These are phyloP conservation scores for Scopulariopsis brevicaulis DNA, from an alignment of 2,329 filamentous ascomycete species.

Conservation along the genomic window DNA sequence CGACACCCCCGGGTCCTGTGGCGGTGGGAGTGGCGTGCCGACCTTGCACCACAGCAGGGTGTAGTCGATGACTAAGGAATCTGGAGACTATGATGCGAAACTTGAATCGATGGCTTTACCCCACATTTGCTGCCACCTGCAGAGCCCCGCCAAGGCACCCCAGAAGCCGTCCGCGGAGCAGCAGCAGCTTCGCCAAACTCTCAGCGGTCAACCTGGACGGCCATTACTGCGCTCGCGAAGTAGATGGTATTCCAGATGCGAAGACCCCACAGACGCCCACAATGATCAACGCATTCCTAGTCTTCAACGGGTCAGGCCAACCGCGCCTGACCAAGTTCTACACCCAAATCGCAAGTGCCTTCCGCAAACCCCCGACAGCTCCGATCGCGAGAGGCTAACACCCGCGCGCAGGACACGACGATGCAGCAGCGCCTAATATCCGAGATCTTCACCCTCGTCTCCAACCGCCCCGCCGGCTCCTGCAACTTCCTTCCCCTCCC, in stretches of 20 bases:
- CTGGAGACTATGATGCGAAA: no score
- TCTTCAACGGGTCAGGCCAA: conserved; percentile 98
- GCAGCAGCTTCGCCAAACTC: background rate
- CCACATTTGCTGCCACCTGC: background rate
- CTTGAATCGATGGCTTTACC: no score
- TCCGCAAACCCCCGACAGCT: background rate
- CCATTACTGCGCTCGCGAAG: background rate
- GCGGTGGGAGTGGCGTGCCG: background rate
- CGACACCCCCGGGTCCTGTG: background rate
- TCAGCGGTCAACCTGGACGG: background rate
- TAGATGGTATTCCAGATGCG: background rate
- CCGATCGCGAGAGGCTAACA: conserved; percentile 2
- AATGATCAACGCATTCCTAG: conserved; percentile 98
- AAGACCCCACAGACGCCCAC: conserved; percentile 9
- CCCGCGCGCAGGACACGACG: conserved; percentile 65
- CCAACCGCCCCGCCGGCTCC: conserved; percentile 78
- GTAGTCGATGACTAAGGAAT: no score
- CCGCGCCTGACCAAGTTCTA: conserved; percentile 97
- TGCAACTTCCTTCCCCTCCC: conserved; percentile 92
- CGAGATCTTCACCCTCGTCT: conserved; percentile 93
- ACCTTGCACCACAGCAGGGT: no score
- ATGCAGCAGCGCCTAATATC: conserved; percentile 95
- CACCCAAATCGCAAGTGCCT: conserved; percentile 65
- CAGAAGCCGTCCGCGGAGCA: background rate
- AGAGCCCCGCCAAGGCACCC: background rate